phyloP scores from a whole-genome alignment of 805 yeast genomes.

The Clavispora santaluciae region DNA sequence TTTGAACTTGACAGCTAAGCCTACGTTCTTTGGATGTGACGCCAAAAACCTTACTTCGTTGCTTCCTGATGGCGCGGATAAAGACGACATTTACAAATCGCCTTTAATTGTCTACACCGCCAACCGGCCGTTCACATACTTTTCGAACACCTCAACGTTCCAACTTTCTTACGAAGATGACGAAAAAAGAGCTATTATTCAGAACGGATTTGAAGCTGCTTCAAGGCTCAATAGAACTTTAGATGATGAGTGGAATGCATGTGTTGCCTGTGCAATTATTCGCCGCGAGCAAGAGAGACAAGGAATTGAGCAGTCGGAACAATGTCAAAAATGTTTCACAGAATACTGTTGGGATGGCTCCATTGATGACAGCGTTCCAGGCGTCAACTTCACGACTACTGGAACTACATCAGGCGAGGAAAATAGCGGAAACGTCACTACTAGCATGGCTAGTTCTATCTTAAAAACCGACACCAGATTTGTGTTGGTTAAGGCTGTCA shows the following conservation, averaged over 20 bases:
- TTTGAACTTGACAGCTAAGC: slow-evolving; percentile 19
- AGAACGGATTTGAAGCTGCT: slow-evolving; percentile 25
- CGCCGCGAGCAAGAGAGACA: slow-evolving; percentile 73
- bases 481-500: neutral
- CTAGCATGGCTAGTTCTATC: slow-evolving; percentile 16
- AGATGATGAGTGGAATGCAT: slow-evolving; percentile 64
- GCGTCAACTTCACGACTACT: slow-evolving; percentile 35
- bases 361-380: slow-evolving; percentile 11
- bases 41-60: slow-evolving; percentile 20
- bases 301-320: slow-evolving; percentile 55
- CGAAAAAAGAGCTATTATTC: slow-evolving; percentile 21
- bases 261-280: slow-evolving; percentile 79
- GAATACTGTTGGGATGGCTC: slow-evolving; percentile 74
- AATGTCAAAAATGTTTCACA: slow-evolving; percentile 67
- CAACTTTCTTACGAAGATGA: slow-evolving; percentile 21
- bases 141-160: slow-evolving; percentile 26
- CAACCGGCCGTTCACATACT: slow-evolving; percentile 26
- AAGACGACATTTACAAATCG: slow-evolving; percentile 10
- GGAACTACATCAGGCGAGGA: slow-evolving; percentile 31
- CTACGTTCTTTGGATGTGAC: slow-evolving; percentile 26
- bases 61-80: slow-evolving; percentile 12
- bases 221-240: slow-evolving; percentile 52
- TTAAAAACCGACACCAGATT: slow-evolving; percentile 5
- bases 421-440: slow-evolving; percentile 17
- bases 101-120: slow-evolving; percentile 28